Conservation (phyloP, 768 basidiomycete genomes). For the Pleurotus ostreatus region DNA sequence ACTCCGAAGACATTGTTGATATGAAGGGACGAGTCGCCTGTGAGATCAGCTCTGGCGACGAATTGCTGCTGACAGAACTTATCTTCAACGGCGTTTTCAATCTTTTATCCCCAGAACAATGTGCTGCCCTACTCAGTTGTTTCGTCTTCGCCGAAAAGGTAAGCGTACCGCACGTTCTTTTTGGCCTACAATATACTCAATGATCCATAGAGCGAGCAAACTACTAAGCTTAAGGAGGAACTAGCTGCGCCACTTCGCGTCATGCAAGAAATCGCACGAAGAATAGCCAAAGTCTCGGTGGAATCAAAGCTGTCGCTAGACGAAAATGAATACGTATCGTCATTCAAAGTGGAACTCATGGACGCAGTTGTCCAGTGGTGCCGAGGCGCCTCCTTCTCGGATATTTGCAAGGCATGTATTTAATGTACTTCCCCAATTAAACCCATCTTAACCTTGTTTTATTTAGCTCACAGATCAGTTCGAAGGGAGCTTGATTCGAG, state of each 20-base stretch:
- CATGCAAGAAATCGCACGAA: conserved; percentile 92
- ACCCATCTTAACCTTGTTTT: conserved; percentile 1
- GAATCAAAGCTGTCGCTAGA: conserved; percentile 87
- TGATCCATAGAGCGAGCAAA: conserved; percentile 69
- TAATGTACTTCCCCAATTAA: not conserved
- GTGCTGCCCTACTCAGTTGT: conserved; percentile 90
- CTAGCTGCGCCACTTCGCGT: conserved; percentile 87
- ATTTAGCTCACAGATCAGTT: conserved; percentile 92
- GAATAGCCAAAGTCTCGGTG: conserved; percentile 95
- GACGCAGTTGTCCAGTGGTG: conserved; percentile 98
- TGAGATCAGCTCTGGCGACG: conserved; percentile 97
- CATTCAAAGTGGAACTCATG: conserved; percentile 99
- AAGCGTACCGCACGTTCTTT: not conserved
- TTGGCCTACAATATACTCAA: not conserved
- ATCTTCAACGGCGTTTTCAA: conserved; percentile 98
- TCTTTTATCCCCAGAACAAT: conserved; percentile 82
- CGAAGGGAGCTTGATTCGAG: conserved; percentile 94
- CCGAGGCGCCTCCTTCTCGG: conserved; percentile 92
- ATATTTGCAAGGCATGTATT: conserved; percentile 83
- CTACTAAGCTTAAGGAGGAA: conserved; percentile 86
- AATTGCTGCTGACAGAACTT: conserved; percentile 91
- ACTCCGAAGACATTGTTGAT: conserved; percentile 87
- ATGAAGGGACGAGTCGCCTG: conserved; percentile 98
- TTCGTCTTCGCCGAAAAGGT: conserved; percentile 99
- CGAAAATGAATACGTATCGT: conserved; percentile 93